Conservation (phyloP, 345 rosid species). For the Orychophragmus violaceus region DNA sequence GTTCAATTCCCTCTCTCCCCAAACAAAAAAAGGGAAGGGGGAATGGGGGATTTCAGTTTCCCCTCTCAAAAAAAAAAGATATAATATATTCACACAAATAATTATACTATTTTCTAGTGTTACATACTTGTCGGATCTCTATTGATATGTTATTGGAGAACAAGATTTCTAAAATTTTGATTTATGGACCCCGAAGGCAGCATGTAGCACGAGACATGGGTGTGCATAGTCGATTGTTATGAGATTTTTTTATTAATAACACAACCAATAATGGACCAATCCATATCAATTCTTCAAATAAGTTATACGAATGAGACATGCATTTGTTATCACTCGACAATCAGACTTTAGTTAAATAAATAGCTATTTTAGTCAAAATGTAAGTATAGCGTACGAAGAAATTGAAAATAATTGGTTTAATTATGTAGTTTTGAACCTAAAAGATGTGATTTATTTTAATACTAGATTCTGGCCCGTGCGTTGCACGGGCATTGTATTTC, state of each 20-base stretch:
- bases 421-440: too few relatives aligned
- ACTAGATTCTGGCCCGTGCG: too few relatives aligned
- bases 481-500: too few relatives aligned
- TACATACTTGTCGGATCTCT: conserved; percentile 29
- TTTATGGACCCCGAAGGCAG: conserved; percentile 25
- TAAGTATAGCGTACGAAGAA: background rate
- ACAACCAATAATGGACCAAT: conserved; percentile 16
- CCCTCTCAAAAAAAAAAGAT: background rate
- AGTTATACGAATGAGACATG: background rate
- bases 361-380: background rate
- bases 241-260: background rate
- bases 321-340: background rate
- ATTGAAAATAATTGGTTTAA: background rate
- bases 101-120: conserved; percentile 1
- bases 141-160: conserved; percentile 22
- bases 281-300: background rate
- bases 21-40: too few relatives aligned
- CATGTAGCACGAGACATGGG: conserved; percentile 25
- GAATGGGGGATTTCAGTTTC: background rate
- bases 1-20: too few relatives aligned
- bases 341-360: background rate
- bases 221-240: background rate
- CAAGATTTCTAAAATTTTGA: conserved; percentile 27
- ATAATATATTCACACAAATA: background rate
- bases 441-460: too few relatives aligned